Base-by-base conservation (phyloP, 441 rosid species). In the Arabidopsis lyrata region DNA sequence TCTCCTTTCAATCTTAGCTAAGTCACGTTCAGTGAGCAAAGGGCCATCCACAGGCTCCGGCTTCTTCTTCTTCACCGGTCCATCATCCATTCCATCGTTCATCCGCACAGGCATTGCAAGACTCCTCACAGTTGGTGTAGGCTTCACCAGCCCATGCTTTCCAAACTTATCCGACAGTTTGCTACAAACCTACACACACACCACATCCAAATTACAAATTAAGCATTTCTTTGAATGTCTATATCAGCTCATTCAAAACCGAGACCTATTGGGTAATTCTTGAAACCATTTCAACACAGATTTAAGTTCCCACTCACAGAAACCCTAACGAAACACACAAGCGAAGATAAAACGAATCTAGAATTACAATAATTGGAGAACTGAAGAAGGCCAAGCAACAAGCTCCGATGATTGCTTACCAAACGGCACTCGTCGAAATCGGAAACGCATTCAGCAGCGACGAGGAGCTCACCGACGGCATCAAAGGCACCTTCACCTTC, bases 51-150 rank as follows among this genome's bases (percentile, higher is more conserved):
- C 49, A 0, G 83, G 82, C 89, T 95, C 99, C 27, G 93, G 93
- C 83, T 90, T 90, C 90, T 91, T 95, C 90, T 95, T 95, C 87
- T 89, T 91, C 4, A 86, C 88, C 47, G 72, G 92, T 72, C 85
- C 97, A 78, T 91, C 99, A 24, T 95, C 98, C 98, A 95, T 88
- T 39, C 99, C 98, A 12, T 92, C 99, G 59, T 92, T 84, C 99
- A 95, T 95, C 76, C 99, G 82, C 14, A 95, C 79, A 7, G 99
- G 99, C 47, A 87, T 81, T 0, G 93, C 89, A 0, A 92, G 95
- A 75, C 97, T 95, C 83, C 98, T 84, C 0, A 95, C 90, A 1
- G 96, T 69, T 27, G 90, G 96, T 66, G 84, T 83, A 32, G 81
- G 82, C 75, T 89, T 90, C 32, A 88, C 93, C 77, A 92, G 70